Evolutionary conservation across 1,139 yeast species (phyloP).

Genomic region (Candida smagusa): DNA sequence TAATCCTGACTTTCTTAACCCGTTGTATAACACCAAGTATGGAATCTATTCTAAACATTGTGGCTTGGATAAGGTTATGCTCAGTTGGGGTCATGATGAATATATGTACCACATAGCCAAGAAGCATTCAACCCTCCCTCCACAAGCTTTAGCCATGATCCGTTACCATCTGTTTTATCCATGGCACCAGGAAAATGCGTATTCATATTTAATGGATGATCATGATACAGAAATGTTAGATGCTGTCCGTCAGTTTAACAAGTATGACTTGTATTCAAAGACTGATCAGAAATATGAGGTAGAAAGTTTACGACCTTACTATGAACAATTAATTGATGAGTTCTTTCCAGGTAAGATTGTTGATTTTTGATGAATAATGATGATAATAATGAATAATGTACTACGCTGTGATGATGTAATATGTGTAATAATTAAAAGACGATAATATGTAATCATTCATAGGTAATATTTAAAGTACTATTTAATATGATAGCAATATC

Average conservation of each 20-base stretch:
- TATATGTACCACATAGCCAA: slow-evolving; percentile 74
- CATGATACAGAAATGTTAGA: slow-evolving; percentile 60
- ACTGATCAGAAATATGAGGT: slow-evolving; percentile 47
- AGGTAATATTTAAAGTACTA: no score
- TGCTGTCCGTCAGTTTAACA: slow-evolving; percentile 65
- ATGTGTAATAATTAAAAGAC: background rate
- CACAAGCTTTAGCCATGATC: slow-evolving; percentile 70
- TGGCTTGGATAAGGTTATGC: slow-evolving; percentile 68
- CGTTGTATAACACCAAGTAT: slow-evolving; percentile 61
- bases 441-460: background rate
- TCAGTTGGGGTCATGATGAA: slow-evolving; percentile 80
- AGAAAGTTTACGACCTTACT: slow-evolving; percentile 54
- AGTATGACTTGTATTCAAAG: slow-evolving; percentile 67
- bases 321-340: slow-evolving; percentile 62
- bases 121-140: slow-evolving; percentile 58
- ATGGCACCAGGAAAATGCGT: slow-evolving; percentile 72
- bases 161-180: slow-evolving; percentile 75
- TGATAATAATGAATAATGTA: no score
- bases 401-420: background rate
- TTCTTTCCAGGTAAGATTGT: slow-evolving; percentile 57
- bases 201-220: slow-evolving; percentile 61
- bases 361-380: slow-evolving; percentile 39
- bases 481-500: no score
- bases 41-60: slow-evolving; percentile 66
- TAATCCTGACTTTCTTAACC: slow-evolving; percentile 62